A percentile compares a stretch with the other conserved stretches of the same genome.
These are phyloP conservation scores for Kalmusia sp. DNA, from an alignment of 2,329 filamentous ascomycete species.

Conservation along the genomic window DNA sequence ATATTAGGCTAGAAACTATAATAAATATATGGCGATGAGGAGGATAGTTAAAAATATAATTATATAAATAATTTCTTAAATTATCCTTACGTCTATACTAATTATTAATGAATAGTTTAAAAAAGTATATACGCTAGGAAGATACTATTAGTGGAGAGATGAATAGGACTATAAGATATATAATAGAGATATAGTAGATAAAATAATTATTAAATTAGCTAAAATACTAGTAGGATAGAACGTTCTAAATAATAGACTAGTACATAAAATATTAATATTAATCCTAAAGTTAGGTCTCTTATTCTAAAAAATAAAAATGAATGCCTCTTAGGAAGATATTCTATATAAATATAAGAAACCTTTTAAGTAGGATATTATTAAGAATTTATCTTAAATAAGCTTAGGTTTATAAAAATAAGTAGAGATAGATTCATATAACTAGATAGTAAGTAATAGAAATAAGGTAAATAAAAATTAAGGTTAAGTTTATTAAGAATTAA, in stretches of 20 bases:
- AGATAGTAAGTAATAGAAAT: no score
- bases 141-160: not conserved
- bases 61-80: not conserved
- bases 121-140: not conserved
- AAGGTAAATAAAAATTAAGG: no score
- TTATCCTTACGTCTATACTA: no score
- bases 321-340: no score
- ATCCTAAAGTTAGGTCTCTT: not conserved
- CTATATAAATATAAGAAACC: no score
- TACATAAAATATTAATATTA: not conserved
- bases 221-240: not conserved
- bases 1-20: slow-evolving; percentile 3
- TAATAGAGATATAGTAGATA: not conserved
- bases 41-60: slow-evolving; percentile 4
- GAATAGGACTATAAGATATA: not conserved
- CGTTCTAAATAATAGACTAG: not conserved
- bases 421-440: no score
- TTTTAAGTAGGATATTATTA: no score
- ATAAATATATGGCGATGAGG: slow-evolving; percentile 3
- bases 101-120: not conserved
- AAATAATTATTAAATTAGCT: not conserved
- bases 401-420: no score
- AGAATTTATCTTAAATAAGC: no score
- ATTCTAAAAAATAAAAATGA: not conserved
- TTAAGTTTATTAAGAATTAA: no score